Percentiles rank a stretch among this genome's conserved stretches.
Conservation (phyloP, 805 yeast species). For the Cyberlindnera maritima region DNA sequence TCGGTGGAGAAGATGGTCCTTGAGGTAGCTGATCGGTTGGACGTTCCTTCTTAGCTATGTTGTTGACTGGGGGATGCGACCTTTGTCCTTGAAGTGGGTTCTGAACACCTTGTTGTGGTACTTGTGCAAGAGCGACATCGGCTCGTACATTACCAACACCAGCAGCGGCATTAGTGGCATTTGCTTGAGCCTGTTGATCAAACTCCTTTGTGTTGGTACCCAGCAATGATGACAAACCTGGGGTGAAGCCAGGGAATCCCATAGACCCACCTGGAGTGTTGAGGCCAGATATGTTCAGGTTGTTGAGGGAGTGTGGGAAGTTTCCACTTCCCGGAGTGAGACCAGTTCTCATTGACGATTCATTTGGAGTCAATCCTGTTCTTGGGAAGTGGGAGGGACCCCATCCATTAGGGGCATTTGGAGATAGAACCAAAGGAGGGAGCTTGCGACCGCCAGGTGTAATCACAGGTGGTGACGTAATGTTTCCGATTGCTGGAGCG, state of each 20-base stretch:
- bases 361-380: constrained; percentile 75
- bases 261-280: constrained; percentile 25
- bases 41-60: background rate
- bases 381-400: constrained; percentile 28
- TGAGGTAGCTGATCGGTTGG: background rate
- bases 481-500: constrained; percentile 26
- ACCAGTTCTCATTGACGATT: constrained; percentile 68
- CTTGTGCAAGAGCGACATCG: background rate
- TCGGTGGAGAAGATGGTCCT: background rate
- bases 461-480: constrained; percentile 45
- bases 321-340: constrained; percentile 61
- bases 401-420: constrained; percentile 27
- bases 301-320: constrained; percentile 39
- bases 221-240: constrained; percentile 34
- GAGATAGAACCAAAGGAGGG: constrained; percentile 42
- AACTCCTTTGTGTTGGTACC: constrained; percentile 20
- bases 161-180: constrained; percentile 5
- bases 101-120: background rate
- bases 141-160: constrained; percentile 7
- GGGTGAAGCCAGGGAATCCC: constrained; percentile 30
- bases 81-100: background rate
- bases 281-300: constrained; percentile 26
- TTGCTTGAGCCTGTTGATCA: constrained; percentile 16
- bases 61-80: background rate
- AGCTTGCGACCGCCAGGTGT: constrained; percentile 58